phyloP scores from a whole-genome alignment of 768 basidiomycete species.

The Pleurotus pulmonarius region DNA sequence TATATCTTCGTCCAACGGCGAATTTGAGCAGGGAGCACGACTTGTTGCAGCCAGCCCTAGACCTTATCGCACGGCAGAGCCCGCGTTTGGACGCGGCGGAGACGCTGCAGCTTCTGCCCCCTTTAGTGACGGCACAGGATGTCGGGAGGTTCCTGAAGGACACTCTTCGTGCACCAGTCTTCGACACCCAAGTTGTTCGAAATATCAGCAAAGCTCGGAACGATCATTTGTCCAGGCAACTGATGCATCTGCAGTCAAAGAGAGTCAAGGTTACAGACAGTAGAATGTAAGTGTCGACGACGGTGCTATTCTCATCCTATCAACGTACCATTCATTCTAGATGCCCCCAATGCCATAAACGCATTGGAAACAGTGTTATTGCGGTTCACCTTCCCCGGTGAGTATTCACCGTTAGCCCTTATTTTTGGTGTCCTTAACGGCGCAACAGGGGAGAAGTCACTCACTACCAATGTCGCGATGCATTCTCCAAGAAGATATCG shows the following conservation, averaged over 20 bases:
- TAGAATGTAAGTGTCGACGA: conserved; percentile 68
- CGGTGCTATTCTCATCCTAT: no score
- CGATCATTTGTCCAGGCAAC: conserved; percentile 67
- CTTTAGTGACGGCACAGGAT: conserved; percentile 81
- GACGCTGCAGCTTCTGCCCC: conserved; percentile 84
- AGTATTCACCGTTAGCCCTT: conserved; percentile 18
- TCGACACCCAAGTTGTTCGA: conserved; percentile 66
- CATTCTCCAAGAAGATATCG: conserved; percentile 58
- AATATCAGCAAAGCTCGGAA: conserved; percentile 70
- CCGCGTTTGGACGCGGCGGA: conserved; percentile 78
- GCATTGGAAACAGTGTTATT: conserved; percentile 89
- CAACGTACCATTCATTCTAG: conserved; percentile 31
- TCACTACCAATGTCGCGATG: conserved; percentile 92
- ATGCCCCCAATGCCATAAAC: conserved; percentile 95
- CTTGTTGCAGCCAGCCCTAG: conserved; percentile 78
- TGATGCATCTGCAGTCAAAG: conserved; percentile 76
- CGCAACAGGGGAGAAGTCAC: conserved; percentile 84
- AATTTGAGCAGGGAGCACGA: conserved; percentile 35
- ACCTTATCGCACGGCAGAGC: conserved; percentile 83
- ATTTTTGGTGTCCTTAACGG: background rate
- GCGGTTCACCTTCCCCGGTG: conserved; percentile 88
- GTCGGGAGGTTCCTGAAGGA: conserved; percentile 76
- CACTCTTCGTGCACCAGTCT: conserved; percentile 59
- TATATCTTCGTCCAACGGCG: conserved; percentile 78
- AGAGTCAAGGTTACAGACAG: conserved; percentile 89